These are phyloP conservation scores for Alternaria atra DNA, from an alignment of 2,329 filamentous ascomycete genomes.

Conservation along the genomic window DNA sequence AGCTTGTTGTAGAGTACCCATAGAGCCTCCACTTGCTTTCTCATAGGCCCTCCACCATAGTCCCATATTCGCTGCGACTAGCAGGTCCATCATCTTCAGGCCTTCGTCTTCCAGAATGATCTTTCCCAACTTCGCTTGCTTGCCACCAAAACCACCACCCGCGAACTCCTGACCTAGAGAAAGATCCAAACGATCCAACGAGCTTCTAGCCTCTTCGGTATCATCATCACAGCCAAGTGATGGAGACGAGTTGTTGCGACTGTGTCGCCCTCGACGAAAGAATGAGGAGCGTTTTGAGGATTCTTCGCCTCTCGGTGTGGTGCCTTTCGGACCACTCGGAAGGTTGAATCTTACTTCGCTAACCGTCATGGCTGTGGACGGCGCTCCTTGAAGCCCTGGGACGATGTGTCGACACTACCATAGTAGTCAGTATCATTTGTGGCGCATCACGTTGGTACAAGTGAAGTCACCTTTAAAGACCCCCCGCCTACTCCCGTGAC, in stretches of 20 bases:
- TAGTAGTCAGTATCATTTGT: not conserved
- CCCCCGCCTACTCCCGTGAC: conserved; percentile 78
- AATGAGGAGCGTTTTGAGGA: conserved; percentile 47
- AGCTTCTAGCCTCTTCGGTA: conserved; percentile 33
- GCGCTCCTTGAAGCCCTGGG: conserved; percentile 53
- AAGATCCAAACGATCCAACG: conserved; percentile 69
- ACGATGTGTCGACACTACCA: conserved; percentile 73
- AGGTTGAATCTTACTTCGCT: conserved; percentile 93
- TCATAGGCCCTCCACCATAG: conserved; percentile 94
- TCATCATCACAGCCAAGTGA: conserved; percentile 29
- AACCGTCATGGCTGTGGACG: conserved; percentile 60
- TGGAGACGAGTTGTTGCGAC: conserved; percentile 40
- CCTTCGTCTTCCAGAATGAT: conserved; percentile 89
- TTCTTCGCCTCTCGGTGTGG: conserved; percentile 44
- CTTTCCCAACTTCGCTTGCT: conserved; percentile 91
- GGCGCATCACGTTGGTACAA: not conserved
- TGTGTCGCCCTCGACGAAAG: conserved; percentile 43
- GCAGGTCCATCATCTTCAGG: conserved; percentile 91
- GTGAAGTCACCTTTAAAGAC: conserved; percentile 63
- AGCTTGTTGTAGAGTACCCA: not conserved
- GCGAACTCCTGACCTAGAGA: conserved; percentile 83
- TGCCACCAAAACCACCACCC: conserved; percentile 85
- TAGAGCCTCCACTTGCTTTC: conserved; percentile 39
- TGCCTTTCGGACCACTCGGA: conserved; percentile 62
- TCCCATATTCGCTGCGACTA: conserved; percentile 90